Base-by-base conservation (phyloP, 1,284 basidiomycete genomes). In the Trametes polyzona region DNA sequence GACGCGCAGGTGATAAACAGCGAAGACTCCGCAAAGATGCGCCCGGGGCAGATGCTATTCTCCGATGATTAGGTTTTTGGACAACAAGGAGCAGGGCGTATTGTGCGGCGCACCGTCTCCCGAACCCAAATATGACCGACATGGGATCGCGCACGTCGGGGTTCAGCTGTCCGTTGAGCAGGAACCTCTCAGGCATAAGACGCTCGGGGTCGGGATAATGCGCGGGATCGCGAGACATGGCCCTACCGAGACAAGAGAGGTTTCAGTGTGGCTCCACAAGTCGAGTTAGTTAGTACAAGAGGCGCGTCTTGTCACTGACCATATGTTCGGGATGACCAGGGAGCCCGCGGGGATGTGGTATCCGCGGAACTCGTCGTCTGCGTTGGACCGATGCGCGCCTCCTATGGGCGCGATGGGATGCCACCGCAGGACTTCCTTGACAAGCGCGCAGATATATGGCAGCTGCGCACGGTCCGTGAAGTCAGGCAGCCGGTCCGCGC, bases 401-500 rank as follows among this genome's bases (percentile, higher is more conserved):
- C 62, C 69, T 14, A 65, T 44, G 3, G 62, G 65, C 2, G 51
- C 42, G 16, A 64, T 55, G 21, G 52, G 44, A 26, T 61, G 55
- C 74, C 74, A 75, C n/a, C 73, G 61, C 19, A 75, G 17, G 3
- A 68, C 59, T 56, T 77, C 75, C 47, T 72, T 68, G 5, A 73
- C 61, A 14, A 71, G 50, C 3, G 70, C 71, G 17, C 58, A 52
- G 9, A 73, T 52, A 55, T 73, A 75, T 0, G 72, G 70, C 17
- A 76, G 55, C 7, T 51, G 46, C 3, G 51, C 40, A 10, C 62
- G 37, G 51, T 76, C 74, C 2, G 57, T 54, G 39, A 74, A 69
- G 3, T 59, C 59, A 0, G 75, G 75, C 2, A 75, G 56, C n/a
- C 71, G 63, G 11, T 67, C 63, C 2, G 35, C 16, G 14, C 72